Conservation (phyloP, 768 basidiomycete genomes). For the Saitozyma sp. region DNA sequence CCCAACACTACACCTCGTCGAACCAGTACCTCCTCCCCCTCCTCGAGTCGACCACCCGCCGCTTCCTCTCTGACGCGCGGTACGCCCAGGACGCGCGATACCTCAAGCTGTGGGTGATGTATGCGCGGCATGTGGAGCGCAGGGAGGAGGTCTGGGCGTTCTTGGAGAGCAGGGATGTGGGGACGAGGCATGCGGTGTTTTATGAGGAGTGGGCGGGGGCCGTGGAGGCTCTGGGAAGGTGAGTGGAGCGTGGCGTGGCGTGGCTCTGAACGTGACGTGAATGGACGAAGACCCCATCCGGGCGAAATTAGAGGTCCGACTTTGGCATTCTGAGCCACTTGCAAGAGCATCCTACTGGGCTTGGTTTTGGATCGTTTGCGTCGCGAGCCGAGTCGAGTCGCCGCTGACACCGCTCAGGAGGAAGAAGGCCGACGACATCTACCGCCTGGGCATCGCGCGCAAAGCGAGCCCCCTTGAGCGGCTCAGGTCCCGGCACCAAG, state of each 20-base stretch:
- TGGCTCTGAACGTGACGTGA: background rate
- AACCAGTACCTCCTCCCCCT: slow-evolving; percentile 72
- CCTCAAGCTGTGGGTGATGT: slow-evolving; percentile 85
- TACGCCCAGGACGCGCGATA: slow-evolving; percentile 84
- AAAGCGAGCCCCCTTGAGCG: slow-evolving; percentile 79
- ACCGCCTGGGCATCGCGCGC: slow-evolving; percentile 76
- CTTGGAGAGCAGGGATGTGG: slow-evolving; percentile 86
- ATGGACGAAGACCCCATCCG: background rate
- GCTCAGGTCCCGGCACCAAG: slow-evolving; percentile 74
- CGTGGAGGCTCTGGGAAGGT: slow-evolving; percentile 77
- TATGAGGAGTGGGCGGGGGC: slow-evolving; percentile 89
- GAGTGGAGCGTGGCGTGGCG: slow-evolving; percentile 55
- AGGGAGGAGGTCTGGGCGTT: slow-evolving; percentile 78
- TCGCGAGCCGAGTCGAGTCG: background rate
- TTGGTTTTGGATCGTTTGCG: background rate
- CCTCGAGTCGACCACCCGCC: slow-evolving; percentile 76
- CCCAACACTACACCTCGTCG: slow-evolving; percentile 78
- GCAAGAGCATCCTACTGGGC: background rate
- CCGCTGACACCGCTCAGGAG: slow-evolving; percentile 56
- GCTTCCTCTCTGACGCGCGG: slow-evolving; percentile 76
- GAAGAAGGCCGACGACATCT: slow-evolving; percentile 76
- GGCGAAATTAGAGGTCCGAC: background rate
- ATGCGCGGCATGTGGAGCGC: slow-evolving; percentile 76
- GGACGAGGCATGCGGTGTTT: slow-evolving; percentile 70
- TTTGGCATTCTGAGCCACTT: background rate